Conservation (phyloP, 2,329 filamentous ascomycete genomes). For the Anisogramma anomala region DNA sequence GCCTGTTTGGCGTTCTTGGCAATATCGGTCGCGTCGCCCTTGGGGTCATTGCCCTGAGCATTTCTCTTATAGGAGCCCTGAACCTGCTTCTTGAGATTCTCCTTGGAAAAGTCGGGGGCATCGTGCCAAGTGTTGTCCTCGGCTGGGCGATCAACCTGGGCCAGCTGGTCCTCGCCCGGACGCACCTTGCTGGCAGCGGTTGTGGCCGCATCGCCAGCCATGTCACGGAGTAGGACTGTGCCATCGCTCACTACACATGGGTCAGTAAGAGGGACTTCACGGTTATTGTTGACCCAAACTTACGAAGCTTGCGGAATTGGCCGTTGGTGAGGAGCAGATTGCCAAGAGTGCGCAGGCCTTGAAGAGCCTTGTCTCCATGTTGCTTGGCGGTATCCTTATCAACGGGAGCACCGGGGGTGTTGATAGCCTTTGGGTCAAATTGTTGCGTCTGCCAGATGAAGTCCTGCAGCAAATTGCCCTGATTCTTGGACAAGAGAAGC, state of each 20-base stretch:
- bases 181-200: conserved; percentile 66
- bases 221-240: conserved; percentile 70
- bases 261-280: too few species aligned
- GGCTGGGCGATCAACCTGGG: conserved; percentile 71
- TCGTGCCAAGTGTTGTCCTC: conserved; percentile 93
- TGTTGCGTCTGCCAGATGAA: conserved; percentile 91
- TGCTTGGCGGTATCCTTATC: conserved; percentile 68
- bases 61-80: conserved; percentile 44
- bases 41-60: conserved; percentile 32
- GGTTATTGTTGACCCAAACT: conserved; percentile 24
- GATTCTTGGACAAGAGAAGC: conserved; percentile 83
- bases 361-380: conserved; percentile 70
- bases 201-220: conserved; percentile 77
- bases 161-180: conserved; percentile 65
- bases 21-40: conserved; percentile 49
- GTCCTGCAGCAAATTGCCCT: conserved; percentile 87
- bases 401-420: conserved; percentile 53
- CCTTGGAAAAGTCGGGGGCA: conserved; percentile 61
- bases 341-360: conserved; percentile 79
- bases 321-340: conserved; percentile 89
- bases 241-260: conserved; percentile 63
- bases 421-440: conserved; percentile 52
- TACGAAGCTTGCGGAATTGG: conserved; percentile 83
- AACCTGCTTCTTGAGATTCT: conserved; percentile 56
- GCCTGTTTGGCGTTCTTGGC: conserved; percentile 44